Evolutionary conservation across 345 rosid genomes (phyloP), one percentile per base, ranked within the genome.

Genomic region (Murraya koenigii): DNA sequence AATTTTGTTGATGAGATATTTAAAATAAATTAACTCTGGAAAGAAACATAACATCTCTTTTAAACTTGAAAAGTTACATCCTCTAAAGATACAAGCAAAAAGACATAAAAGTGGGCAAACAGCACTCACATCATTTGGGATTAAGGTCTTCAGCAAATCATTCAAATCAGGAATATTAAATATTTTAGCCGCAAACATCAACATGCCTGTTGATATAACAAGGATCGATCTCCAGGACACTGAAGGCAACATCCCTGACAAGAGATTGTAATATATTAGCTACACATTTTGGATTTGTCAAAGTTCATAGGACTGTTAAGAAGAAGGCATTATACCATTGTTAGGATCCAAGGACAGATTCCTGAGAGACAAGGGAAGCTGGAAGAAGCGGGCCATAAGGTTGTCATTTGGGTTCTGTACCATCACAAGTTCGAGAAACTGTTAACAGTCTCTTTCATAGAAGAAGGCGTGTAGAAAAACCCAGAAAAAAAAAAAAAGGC

Each of bases 101-200:
- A 30, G 30, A 32, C 71, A 30, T 32, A 44, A 44, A 5, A 13
- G 49, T 44, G 49, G 49, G 17, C 56, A 47, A 25, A 72, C 33
- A 74, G 62, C 77, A 91, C 97, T 90, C 81, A 96, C 99, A 54
- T 92, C 87, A 63, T 32, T 71, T 2, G 89, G 88, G 26, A 91
- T 71, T 63, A 85, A 80, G 35, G 89, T 81, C 84, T 87, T 90
- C 77, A 94, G 79, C 68, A 90, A 81, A 77, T 92, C 88, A 13
- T 28, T 83, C 76, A 92, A 79, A 55, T 86, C 88, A 22, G 89
- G 83, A 67, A 91, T 85, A 69, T 92, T 90, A 85, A 84, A 91
- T 80, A 88, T 80, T 83, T 92, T 90, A 70, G 94, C 93, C 1
- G 91, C 90, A 69, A 90, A 91, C 95, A 92, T 94, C 84, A 97